Percentiles rank a stretch among this genome's conserved stretches.
phyloP scores from a whole-genome alignment of 2,329 filamentous ascomycete genomes.

The Aspergillus oerlinghausenensis region DNA sequence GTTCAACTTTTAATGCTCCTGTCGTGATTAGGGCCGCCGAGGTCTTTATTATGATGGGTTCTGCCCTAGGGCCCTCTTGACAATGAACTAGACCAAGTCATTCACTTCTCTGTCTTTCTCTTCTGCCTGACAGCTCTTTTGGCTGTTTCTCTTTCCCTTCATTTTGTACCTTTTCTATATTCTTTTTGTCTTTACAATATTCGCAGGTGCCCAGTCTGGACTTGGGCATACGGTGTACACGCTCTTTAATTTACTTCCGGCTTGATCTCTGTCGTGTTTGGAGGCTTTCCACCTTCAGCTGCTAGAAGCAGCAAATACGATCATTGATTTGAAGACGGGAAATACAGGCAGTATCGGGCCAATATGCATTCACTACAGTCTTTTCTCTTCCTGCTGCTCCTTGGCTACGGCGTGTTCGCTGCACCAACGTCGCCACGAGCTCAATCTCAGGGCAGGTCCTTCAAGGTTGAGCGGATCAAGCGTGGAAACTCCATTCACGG shows the following conservation, averaged over 20 bases:
- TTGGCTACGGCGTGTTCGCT: conserved; percentile 31
- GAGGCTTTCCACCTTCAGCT: neutral
- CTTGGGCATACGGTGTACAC: conserved; percentile 13
- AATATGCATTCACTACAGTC: conserved; percentile 17
- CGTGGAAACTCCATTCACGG: conserved; percentile 56
- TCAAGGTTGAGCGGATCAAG: conserved; percentile 56
- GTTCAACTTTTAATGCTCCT: neutral
- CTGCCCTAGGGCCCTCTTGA: neutral
- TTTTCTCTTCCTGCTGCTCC: conserved; percentile 24
- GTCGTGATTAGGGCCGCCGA: neutral
- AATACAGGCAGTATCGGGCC: neutral
- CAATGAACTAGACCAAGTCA: conserved; percentile 2
- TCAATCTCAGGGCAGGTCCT: conserved; percentile 43
- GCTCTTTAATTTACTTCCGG: conserved; percentile 6
- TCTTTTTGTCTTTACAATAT: conserved; percentile 10
- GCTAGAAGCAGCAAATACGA: neutral
- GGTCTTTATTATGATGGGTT: neutral
- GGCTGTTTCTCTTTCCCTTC: conserved; percentile 13
- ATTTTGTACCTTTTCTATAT: conserved; percentile 8
- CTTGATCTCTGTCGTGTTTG: neutral
- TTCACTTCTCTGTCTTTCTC: conserved; percentile 9
- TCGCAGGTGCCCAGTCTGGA: conserved; percentile 16
- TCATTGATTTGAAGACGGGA: neutral
- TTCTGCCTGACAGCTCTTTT: neutral
- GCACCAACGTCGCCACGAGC: conserved; percentile 24